A percentile compares a stretch with the other conserved stretches of the same genome.
Conservation (phyloP, 371 early-diverging fungal genomes). For the Mortierella sp. region DNA sequence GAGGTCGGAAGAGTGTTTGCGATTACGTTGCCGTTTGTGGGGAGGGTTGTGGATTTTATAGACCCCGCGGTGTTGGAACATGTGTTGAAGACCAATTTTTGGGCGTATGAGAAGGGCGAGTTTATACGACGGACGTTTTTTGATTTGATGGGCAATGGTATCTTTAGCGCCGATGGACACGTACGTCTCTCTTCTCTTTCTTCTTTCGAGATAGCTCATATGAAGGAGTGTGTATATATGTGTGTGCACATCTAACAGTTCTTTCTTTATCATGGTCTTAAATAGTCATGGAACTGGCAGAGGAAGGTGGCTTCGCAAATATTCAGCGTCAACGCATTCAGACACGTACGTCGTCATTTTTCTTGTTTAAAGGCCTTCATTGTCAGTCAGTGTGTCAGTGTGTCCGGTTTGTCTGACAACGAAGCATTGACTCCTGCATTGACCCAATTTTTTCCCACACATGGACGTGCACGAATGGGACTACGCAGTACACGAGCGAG, state of each 20-base stretch:
- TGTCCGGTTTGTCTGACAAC: neutral
- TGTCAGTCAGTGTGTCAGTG: too few species aligned
- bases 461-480: neutral
- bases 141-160: slow-evolving; percentile 76
- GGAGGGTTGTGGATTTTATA: slow-evolving; percentile 31
- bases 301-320: slow-evolving; percentile 79
- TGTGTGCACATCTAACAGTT: neutral
- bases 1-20: slow-evolving; percentile 24
- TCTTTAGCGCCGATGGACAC: slow-evolving; percentile 77
- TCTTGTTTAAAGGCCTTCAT: neutral
- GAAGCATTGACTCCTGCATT: neutral
- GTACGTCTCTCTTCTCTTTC: neutral
- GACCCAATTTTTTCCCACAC: neutral
- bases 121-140: slow-evolving; percentile 43
- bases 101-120: slow-evolving; percentile 71
- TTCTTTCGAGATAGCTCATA: neutral
- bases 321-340: slow-evolving; percentile 80
- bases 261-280: neutral
- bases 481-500: slow-evolving; percentile 23
- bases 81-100: slow-evolving; percentile 63
- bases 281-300: slow-evolving; percentile 68
- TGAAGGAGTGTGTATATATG: neutral
- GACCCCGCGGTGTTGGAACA: slow-evolving; percentile 49
- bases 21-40: slow-evolving; percentile 32
- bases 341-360: slow-evolving; percentile 59